phyloP scores from a whole-genome alignment of 2,329 filamentous ascomycete species.

The Pseudogymnoascus sp. region DNA sequence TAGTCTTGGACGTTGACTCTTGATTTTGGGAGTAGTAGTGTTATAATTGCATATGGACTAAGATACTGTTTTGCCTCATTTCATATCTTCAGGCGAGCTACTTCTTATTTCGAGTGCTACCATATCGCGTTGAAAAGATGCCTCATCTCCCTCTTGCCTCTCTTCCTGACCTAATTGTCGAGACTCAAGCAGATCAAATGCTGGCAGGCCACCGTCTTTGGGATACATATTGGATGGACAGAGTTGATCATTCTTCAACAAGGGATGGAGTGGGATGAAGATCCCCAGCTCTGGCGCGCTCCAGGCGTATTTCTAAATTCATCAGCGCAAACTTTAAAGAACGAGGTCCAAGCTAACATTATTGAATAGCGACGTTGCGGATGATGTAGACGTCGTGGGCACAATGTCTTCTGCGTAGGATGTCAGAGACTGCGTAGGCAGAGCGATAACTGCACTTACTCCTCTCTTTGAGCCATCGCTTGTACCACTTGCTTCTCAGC shows the following conservation, averaged over 20 bases:
- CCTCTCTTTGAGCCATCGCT: not conserved
- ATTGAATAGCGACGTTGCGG: not conserved
- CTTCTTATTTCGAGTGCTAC: not conserved
- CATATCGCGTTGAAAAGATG: not conserved
- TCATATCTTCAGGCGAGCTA: not conserved
- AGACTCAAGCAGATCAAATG: not conserved
- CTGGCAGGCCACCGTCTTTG: not conserved
- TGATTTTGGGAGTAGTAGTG: not conserved
- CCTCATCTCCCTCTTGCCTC: not conserved
- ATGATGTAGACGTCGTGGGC: not conserved
- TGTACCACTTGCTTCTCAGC: not conserved
- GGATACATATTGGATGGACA: not conserved
- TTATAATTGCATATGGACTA: not conserved
- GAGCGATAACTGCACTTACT: not conserved
- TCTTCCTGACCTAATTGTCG: not conserved
- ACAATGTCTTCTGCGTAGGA: not conserved
- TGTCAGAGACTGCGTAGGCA: not conserved
- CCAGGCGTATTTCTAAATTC: not conserved
- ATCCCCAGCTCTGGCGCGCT: conserved; percentile 10
- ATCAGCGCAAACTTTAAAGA: not conserved
- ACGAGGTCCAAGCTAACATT: not conserved
- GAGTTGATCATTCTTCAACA: not conserved
- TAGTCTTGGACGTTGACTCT: not conserved
- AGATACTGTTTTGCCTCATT: not conserved
- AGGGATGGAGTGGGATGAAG: conserved; percentile 15